phyloP scores from a whole-genome alignment of 768 basidiomycete species.

The Suillus plorans region DNA sequence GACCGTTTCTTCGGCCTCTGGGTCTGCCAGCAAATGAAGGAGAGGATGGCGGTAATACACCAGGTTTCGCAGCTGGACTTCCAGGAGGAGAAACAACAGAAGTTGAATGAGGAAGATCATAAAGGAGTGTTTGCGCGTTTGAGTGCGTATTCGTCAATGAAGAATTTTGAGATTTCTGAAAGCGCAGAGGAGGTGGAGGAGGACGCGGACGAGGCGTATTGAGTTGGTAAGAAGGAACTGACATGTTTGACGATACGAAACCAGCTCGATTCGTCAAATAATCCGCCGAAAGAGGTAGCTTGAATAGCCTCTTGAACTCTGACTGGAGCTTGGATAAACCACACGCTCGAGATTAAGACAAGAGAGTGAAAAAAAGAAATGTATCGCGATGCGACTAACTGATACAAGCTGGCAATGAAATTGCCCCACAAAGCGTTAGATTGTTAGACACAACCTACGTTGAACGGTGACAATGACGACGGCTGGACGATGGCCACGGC shows the following conservation, averaged over 20 bases:
- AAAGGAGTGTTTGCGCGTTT: slow-evolving; percentile 66
- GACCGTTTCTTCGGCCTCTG: slow-evolving; percentile 47
- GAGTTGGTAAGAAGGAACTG: slow-evolving; percentile 60
- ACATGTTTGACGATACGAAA: slow-evolving; percentile 44
- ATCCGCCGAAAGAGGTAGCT: slow-evolving; percentile 12
- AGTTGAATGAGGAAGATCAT: slow-evolving; percentile 66
- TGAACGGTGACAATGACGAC: slow-evolving; percentile 9
- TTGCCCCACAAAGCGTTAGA: background rate
- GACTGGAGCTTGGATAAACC: slow-evolving; percentile 17
- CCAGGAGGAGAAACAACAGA: slow-evolving; percentile 55
- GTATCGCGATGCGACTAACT: slow-evolving; percentile 4
- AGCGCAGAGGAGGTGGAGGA: slow-evolving; percentile 58
- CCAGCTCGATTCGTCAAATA: slow-evolving; percentile 28
- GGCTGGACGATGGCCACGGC: slow-evolving; percentile 26
- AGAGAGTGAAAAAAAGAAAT: background rate
- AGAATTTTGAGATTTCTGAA: slow-evolving; percentile 45
- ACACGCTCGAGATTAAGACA: background rate
- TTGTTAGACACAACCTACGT: slow-evolving; percentile 3
- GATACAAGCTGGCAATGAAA: background rate
- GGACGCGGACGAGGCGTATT: slow-evolving; percentile 61
- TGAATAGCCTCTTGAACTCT: slow-evolving; percentile 3
- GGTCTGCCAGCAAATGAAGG: slow-evolving; percentile 53
- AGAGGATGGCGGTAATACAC: slow-evolving; percentile 54
- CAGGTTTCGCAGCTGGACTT: slow-evolving; percentile 45
- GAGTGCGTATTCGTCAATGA: slow-evolving; percentile 42